Evolutionary conservation across 2,329 filamentous ascomycete genomes (phyloP), one percentile per base, ranked within the genome.

Genomic region (Ascochyta pisi): DNA sequence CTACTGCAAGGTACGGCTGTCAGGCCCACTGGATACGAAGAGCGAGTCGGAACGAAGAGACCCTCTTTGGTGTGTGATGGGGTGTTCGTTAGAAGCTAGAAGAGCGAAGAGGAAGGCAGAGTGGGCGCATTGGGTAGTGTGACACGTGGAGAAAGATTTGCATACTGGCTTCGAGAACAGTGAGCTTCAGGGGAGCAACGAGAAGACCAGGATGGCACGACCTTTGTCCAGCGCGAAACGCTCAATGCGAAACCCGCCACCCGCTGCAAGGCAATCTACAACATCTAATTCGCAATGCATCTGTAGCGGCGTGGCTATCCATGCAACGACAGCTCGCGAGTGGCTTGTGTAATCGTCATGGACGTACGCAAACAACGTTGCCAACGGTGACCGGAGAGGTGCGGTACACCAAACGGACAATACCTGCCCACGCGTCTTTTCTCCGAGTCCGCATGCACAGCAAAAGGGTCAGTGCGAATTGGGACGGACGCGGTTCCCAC

Each of bases 1-100:
- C 63, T 65, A 65, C 61, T 65, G 63, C 60, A 65, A 58, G 63
- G 42, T 51, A 51, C 53, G 43, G 47, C 37, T 43, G 53, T 50
- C 53, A 50, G 47, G 47, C 34, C 47, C 47, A 38, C 53, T 16
- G 31, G 26, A 35, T 37, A 39, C 42, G 38, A 39, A 24, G n/a
- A 39, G 33, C 45, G 26, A 35, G 37, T 42, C 23, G 37, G 37
- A 38, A n/a, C 24, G 38, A 33, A 15, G 24, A 31, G 37, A 34
- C 23, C 16, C 24, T 50, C 27, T 29, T 29, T 15, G 29, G 47
- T 8, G 29, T 19, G 37, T 34, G 42, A 22, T 37, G 31, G 42
- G 39, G 31, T 34, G 31, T 16, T 19, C 29, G n/a, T 42, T 40
- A 27, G 37, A 34, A 42, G 42, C 53, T 43, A 38, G 31, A 42